Evolutionary conservation across 2,329 filamentous ascomycete species (phyloP), one percentile per base, ranked within the genome.

Genomic region (Beauveria medogensis): DNA sequence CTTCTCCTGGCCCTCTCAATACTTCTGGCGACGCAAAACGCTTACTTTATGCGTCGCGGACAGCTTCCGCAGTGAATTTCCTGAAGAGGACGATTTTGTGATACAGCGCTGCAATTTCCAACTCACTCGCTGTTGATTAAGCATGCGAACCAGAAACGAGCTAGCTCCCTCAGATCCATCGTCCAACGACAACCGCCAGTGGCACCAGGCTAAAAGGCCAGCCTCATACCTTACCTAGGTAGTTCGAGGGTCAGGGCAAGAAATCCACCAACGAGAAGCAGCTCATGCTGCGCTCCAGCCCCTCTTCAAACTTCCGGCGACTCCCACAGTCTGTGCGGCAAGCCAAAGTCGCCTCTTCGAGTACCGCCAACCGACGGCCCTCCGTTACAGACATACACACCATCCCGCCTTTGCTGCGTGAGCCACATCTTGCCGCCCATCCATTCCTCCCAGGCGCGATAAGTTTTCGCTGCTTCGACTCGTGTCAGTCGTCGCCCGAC

Each of bases 381-480:
- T 58, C 30, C 43, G 55, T 58, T 51, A 51, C 55, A 58, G 55
- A 51, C 55, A 58, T 58, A 58, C 55, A 30, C 46, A 43, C 51
- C 55, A 51, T 50, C 46, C 28, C 18, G 48, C 46, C 46, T n/a
- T 30, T 43, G 20, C 24, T 55, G n/a, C 50, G 22, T 43, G 40
- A 18, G 37, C 54, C 34, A 40, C 53, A 55, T 18, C 46, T 51
- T 41, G 55, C 55, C 34, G 44, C 55, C n/a, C 55, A 48, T 57
- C 55, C 55, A 37, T 43, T n/a, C 20, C 16, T 44, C 46, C 46
- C 55, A 40, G 37, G 24, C 56, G 56, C 37, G 48, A 59, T 43
- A 51, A 41, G 54, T 58, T 18, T 58, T 58, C 47, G 46, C 55
- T 41, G 30, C 46, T 22, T 58, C 47, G 55, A 58, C 46, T 51